Percentiles rank a stretch among this genome's conserved stretches.
Conservation (phyloP, 2,329 filamentous ascomycete species). For the Xylaria sp. region DNA sequence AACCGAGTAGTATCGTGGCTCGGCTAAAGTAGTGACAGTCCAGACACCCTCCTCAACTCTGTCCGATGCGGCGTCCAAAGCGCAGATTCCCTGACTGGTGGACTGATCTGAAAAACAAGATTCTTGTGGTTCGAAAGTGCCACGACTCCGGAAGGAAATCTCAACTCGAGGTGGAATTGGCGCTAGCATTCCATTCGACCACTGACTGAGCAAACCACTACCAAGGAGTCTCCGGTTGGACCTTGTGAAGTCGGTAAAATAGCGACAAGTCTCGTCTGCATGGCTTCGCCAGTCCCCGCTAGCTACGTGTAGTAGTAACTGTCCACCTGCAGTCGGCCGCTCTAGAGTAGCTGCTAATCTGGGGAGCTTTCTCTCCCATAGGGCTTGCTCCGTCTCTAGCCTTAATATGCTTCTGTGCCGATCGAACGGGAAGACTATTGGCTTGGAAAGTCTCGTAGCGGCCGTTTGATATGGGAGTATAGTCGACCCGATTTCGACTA, state of each 20-base stretch:
- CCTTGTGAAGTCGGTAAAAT: neutral
- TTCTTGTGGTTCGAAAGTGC: neutral
- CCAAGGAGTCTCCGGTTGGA: neutral
- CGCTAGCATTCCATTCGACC: neutral
- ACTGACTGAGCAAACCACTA: neutral
- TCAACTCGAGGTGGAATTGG: neutral
- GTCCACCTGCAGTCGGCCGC: neutral
- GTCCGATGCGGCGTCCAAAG: slow-evolving; percentile 52
- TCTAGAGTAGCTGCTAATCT: neutral
- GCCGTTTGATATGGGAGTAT: neutral
- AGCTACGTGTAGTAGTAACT: neutral
- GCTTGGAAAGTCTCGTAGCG: neutral
- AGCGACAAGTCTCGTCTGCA: neutral
- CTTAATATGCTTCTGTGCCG: neutral
- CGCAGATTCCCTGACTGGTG: neutral
- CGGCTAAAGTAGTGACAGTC: slow-evolving; percentile 53
- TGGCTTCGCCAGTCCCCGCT: neutral
- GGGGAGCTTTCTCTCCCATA: neutral
- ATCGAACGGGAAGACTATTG: neutral
- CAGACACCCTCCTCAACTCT: slow-evolving; percentile 49
- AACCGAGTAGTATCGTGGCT: slow-evolving; percentile 38
- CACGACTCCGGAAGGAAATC: slow-evolving; percentile 7
- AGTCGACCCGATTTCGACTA: neutral
- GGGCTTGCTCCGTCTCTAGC: neutral
- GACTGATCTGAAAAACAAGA: neutral